These are phyloP conservation scores for Trapa bicornis DNA, from an alignment of 345 rosid species.

Conservation along the genomic window DNA sequence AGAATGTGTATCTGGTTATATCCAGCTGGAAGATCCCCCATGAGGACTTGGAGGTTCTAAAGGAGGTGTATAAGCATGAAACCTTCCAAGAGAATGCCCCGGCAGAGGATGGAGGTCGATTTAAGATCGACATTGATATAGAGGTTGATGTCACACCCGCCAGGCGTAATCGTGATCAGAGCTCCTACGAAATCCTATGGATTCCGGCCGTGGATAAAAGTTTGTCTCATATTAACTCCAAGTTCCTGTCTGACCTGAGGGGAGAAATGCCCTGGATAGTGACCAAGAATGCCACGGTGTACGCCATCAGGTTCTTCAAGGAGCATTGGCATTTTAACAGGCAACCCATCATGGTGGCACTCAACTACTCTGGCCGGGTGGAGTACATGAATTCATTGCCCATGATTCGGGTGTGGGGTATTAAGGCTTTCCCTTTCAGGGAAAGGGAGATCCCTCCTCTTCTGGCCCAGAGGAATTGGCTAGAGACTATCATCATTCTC, in stretches of 20 bases:
- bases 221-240: constrained; percentile 7
- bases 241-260: constrained; percentile 25
- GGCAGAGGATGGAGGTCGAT: background rate
- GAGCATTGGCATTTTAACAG: constrained; percentile 55
- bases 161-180: background rate
- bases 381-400: constrained; percentile 59
- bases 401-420: constrained; percentile 87
- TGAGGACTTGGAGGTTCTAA: constrained; percentile 42
- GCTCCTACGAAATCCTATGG: constrained; percentile 63
- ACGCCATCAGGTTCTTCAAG: constrained; percentile 40
- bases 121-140: too few species aligned
- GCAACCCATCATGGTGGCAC: constrained; percentile 56
- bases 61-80: constrained; percentile 34
- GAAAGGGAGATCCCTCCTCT: constrained; percentile 39
- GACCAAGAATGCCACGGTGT: constrained; percentile 39
- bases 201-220: constrained; percentile 43
- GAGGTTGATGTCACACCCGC: too few species aligned
- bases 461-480: constrained; percentile 21
- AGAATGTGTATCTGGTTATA: constrained; percentile 53
- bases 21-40: constrained; percentile 52
- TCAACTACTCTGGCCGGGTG: constrained; percentile 64
- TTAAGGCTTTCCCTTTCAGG: constrained; percentile 61
- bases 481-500: constrained; percentile 3
- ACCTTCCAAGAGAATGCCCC: constrained; percentile 13
- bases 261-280: constrained; percentile 69